Evolutionary conservation across 495 filamentous ascomycete species (phyloP), one percentile per base, ranked within the genome.

Genomic region (Hypoxylon rickii): DNA sequence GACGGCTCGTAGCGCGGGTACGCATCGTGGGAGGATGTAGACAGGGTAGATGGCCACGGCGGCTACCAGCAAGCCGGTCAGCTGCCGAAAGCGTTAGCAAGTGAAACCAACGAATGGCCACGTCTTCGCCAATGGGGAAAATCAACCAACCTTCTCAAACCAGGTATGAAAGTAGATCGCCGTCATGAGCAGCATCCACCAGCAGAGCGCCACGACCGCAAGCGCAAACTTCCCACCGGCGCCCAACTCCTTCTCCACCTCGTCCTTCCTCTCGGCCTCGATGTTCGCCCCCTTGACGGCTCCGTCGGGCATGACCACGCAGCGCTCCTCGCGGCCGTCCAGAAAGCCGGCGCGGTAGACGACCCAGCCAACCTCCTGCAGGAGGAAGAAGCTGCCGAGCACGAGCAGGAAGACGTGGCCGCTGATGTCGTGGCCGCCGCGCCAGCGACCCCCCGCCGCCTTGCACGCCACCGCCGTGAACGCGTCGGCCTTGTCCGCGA

Each of bases 121-220:
- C 5, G 21, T n/a, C 18, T 18, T 4, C 15, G 18, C 2, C 13
- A 26, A 43, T 42, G 16, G 13, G 44, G 34, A 47, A 33, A 24
- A 36, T 8, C 45, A 42, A 73, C 79, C 54, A 66, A 90, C 89
- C 87, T 97, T 97, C 75, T 98, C 94, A 67, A 92, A 85, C 94
- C 93, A 97, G 3, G 94, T 97, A 70, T 98, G 94, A 53, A 98
- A 98, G 76, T 92, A 97, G 37, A 91, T 88, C 8, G 92, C 90
- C 34, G 94, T 98, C 94, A 98, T 98, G 41, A 97, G 77, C 70
- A 97, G 70, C 93, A 97, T 97, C 88, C 91, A 97, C 81, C 83
- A 86, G 53, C 84, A 86, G 65, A 96, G 60, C 3, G 72, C 83
- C 61, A 86, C 65, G 58, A 84, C 67, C 36, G 64, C 81, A 66